Conservation (phyloP, 768 basidiomycete genomes). For the Suillus discolor region DNA sequence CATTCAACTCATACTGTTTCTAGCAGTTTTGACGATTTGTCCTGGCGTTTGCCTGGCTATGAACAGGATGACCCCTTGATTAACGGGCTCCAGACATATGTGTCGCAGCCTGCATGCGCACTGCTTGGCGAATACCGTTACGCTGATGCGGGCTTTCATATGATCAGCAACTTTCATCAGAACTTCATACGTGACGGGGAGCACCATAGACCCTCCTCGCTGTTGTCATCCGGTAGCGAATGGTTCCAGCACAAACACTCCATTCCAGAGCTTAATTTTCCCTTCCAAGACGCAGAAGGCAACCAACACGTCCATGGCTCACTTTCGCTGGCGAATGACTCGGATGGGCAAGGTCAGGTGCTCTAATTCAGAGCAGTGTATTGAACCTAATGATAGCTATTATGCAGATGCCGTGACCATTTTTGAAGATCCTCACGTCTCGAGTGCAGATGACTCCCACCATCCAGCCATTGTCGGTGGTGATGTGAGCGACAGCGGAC, state of each 20-base stretch:
- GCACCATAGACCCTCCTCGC: not conserved
- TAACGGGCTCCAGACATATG: not conserved
- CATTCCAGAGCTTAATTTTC: not conserved
- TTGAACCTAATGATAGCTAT: not conserved
- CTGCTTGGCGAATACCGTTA: not conserved
- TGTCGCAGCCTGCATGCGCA: not conserved
- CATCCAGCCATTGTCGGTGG: too few species aligned
- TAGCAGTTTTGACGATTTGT: not conserved
- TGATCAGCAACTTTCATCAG: not conserved
- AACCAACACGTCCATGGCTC: not conserved
- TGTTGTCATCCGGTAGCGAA: not conserved
- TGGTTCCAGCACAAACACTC: not conserved
- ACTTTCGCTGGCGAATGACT: not conserved
- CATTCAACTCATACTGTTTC: not conserved
- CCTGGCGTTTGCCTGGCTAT: not conserved
- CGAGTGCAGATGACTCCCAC: too few species aligned
- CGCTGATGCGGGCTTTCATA: not conserved
- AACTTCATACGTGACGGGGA: not conserved
- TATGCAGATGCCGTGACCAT: not conserved
- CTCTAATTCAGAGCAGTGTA: not conserved
- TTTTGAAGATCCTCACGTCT: not conserved
- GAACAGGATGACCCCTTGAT: not conserved
- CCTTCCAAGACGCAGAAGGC: not conserved
- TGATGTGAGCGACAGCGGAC: not conserved
- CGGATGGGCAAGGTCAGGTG: slow-evolving; percentile 1